These are phyloP conservation scores for Avena atlantica DNA, from an alignment of 176 grass and related monocot genomes.

Conservation along the genomic window DNA sequence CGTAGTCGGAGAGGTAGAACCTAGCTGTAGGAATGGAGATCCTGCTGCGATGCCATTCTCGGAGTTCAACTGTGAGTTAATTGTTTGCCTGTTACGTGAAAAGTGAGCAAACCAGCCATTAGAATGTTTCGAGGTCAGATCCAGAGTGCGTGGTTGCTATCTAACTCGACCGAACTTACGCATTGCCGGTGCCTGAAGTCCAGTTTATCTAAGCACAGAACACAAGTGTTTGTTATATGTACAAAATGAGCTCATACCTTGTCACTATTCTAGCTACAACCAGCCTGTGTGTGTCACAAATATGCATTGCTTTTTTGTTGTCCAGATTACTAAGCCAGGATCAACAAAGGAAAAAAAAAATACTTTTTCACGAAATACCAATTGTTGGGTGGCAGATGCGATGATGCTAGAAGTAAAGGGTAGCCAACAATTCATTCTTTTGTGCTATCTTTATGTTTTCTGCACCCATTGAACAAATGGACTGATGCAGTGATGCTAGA, in stretches of 20 bases:
- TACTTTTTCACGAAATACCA: neutral
- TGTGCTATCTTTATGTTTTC: neutral
- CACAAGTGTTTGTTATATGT: neutral
- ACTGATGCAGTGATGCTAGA: too few species aligned
- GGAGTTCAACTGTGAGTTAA: neutral
- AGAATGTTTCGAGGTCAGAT: neutral
- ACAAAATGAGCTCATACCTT: neutral
- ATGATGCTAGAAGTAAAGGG: neutral
- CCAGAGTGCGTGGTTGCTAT: neutral
- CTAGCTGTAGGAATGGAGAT: neutral
- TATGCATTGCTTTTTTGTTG: neutral
- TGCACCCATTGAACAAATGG: neutral
- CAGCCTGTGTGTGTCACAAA: neutral
- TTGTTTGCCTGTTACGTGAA: conserved; percentile 1
- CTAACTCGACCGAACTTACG: neutral
- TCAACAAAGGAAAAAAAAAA: neutral
- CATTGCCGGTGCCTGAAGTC: too few species aligned
- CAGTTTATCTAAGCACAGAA: neutral
- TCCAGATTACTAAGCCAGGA: neutral
- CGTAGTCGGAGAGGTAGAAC: neutral
- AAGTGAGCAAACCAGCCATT: neutral
- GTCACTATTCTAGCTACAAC: neutral
- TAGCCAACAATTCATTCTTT: neutral
- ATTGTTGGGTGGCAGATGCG: neutral
- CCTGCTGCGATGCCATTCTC: neutral